Percentiles rank a stretch among this genome's conserved stretches.
Conservation (phyloP, 2,329 filamentous ascomycete genomes). For the Colletotrichum theobromicola region DNA sequence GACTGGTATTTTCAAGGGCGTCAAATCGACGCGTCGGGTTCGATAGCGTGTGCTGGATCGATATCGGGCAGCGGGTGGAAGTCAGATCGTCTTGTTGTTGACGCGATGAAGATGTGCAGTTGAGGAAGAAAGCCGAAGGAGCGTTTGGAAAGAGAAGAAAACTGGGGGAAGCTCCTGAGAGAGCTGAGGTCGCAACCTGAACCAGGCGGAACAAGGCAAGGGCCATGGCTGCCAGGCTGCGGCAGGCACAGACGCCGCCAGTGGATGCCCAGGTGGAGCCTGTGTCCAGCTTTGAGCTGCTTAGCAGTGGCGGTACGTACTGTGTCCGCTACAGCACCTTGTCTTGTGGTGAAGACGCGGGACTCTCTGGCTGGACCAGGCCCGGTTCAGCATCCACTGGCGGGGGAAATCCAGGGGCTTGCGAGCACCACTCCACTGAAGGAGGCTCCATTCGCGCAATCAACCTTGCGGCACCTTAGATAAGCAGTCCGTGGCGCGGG, state of each 20-base stretch:
- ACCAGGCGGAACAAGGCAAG: constrained; percentile 12
- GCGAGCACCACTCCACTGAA: neutral
- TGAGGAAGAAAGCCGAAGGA: neutral
- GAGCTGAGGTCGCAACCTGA: constrained; percentile 19
- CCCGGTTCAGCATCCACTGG: neutral
- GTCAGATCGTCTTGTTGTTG: neutral
- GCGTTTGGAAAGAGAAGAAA: constrained; percentile 20
- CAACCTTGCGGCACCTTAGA: constrained; percentile 1
- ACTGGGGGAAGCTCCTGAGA: constrained; percentile 22
- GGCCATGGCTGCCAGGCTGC: constrained; percentile 7
- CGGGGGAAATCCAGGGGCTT: constrained; percentile 2
- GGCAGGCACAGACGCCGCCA: constrained; percentile 16
- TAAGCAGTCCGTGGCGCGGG: constrained; percentile 4
- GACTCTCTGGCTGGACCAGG: neutral
- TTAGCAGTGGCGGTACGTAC: neutral
- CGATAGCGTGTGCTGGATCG: neutral
- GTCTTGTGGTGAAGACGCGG: neutral
- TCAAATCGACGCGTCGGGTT: neutral
- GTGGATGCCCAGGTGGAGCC: constrained; percentile 8
- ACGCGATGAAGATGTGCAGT: constrained; percentile 14
- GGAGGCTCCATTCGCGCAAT: neutral
- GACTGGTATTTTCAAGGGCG: neutral
- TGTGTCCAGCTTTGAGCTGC: neutral
- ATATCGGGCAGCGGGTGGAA: neutral
- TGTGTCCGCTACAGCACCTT: neutral